Evolutionary conservation across 352 stramenopile species (phyloP).

Genomic region (Plasmopara halstedii): DNA sequence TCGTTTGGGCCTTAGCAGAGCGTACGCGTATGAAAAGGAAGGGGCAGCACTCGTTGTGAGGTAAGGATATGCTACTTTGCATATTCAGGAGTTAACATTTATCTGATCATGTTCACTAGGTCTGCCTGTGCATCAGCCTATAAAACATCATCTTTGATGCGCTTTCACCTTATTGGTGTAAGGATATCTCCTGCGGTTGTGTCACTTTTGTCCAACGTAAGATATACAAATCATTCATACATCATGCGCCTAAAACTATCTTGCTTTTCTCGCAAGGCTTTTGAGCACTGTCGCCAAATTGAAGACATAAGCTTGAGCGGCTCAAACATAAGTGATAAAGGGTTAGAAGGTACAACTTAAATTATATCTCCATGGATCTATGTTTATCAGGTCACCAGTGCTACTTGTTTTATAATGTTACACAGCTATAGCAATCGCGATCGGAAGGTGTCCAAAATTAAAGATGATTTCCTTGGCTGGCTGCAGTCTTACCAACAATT

Average conservation of each 20-base stretch:
- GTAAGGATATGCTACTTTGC: slow-evolving; percentile 8
- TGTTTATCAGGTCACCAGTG: background rate
- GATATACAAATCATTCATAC: background rate
- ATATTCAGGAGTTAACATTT: no score
- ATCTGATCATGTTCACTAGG: slow-evolving; percentile 1
- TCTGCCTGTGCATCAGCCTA: slow-evolving; percentile 21
- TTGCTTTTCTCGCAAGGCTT: slow-evolving; percentile 9
- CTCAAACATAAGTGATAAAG: slow-evolving; percentile 17
- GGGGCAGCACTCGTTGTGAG: slow-evolving; percentile 23
- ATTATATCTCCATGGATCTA: background rate
- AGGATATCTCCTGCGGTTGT: slow-evolving; percentile 14
- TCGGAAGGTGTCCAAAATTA: slow-evolving; percentile 34
- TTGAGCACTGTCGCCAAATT: slow-evolving; percentile 23
- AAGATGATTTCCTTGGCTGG: slow-evolving; percentile 34
- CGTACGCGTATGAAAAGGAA: slow-evolving; percentile 32
- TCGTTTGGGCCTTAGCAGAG: slow-evolving; percentile 38
- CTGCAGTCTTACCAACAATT: slow-evolving; percentile 42
- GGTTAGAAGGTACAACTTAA: slow-evolving; percentile 14
- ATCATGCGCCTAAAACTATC: background rate
- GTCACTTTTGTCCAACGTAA: slow-evolving; percentile 27
- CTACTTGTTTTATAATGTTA: background rate
- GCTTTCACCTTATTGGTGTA: slow-evolving; percentile 32
- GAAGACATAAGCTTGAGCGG: slow-evolving; percentile 20
- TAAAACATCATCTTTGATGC: slow-evolving; percentile 23
- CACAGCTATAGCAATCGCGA: slow-evolving; percentile 26